Evolutionary conservation across 1,284 basidiomycete species (phyloP).

Genomic region (Calocybe gambosa): DNA sequence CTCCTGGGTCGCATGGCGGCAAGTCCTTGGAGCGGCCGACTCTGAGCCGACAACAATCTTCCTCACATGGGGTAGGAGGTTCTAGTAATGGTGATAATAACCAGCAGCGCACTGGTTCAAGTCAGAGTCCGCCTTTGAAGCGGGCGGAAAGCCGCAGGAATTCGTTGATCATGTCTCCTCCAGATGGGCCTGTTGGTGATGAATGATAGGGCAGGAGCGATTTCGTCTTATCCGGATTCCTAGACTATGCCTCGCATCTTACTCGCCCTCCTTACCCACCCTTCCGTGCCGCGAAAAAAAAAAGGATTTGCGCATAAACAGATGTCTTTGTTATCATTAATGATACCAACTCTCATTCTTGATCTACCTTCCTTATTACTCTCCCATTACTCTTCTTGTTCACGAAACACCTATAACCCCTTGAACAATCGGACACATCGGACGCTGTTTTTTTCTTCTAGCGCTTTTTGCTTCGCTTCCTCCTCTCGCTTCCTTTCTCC

Average conservation of each 20-base stretch:
- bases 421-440: background rate
- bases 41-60: constrained; percentile 20
- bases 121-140: constrained; percentile 13
- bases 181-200: constrained; percentile 19
- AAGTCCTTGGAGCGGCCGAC: constrained; percentile 21
- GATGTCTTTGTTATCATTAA: too few species aligned
- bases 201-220: background rate
- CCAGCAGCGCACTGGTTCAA: constrained; percentile 1
- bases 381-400: constrained; percentile 4
- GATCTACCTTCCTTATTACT: too few species aligned
- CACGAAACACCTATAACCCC: constrained; percentile 4
- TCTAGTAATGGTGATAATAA: constrained; percentile 2
- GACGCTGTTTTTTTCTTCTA: too few species aligned
- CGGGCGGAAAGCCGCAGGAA: constrained; percentile 26
- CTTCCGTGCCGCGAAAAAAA: too few species aligned
- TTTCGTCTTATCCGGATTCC: too few species aligned
- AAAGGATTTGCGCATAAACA: too few species aligned
- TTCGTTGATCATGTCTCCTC: constrained; percentile 29
- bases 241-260: too few species aligned
- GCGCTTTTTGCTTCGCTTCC: background rate
- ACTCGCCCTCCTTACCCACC: too few species aligned
- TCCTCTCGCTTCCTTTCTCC: constrained; percentile 6
- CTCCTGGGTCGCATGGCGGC: constrained; percentile 15
- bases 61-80: constrained; percentile 14
- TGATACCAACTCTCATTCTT: too few species aligned